Base-by-base conservation (phyloP, 2,329 filamentous ascomycete species). In the Penicillium janthinellum region DNA sequence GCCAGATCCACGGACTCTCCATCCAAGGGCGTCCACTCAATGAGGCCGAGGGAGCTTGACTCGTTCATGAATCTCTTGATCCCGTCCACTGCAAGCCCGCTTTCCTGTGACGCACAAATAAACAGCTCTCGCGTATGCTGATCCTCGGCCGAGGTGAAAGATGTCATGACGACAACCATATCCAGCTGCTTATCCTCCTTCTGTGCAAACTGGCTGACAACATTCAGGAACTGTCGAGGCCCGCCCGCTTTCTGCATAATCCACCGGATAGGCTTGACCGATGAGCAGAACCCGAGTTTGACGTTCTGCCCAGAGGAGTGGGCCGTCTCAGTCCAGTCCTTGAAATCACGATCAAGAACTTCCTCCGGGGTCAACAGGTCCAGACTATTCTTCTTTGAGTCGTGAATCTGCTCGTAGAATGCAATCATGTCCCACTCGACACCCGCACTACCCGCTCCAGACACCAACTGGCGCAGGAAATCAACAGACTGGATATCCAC, bases 311-410 rank as follows among this genome's bases (percentile, higher is more conserved):
- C 54, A 66, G 71, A 60, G 66, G 71, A 62, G 25, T 58, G 63
- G 4, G 64, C 57, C 12, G 66, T 70, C 58, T 83, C 83, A 1
- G 76, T 77, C 86, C 86, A 89, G 53, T 84, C 77, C 71, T 89
- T 89, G 69, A 87, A 89, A 70, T 89, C 86, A 61, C 87, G 84
- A 41, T 81, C 79, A 58, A 88, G 71, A 20, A 87, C 82, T 66
- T 88, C 86, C 2, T 79, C 71, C 60, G 86, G 68, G 11, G 75
- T 79, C 25, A 89, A 71, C 2, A 78, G 71, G 42, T 81, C 80
- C 39, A 88, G 70, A 45, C 77, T 83, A 59, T 86, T 78, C 48
- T 79, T 76, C 71, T 88, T 88, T 2, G 85, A 83, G 20, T 77
- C 66, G 28, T 81, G 76, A 37, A 88, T 79, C 55, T 81, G 72